phyloP scores from a whole-genome alignment of 805 yeast genomes.

The Ogataea allantospora region DNA sequence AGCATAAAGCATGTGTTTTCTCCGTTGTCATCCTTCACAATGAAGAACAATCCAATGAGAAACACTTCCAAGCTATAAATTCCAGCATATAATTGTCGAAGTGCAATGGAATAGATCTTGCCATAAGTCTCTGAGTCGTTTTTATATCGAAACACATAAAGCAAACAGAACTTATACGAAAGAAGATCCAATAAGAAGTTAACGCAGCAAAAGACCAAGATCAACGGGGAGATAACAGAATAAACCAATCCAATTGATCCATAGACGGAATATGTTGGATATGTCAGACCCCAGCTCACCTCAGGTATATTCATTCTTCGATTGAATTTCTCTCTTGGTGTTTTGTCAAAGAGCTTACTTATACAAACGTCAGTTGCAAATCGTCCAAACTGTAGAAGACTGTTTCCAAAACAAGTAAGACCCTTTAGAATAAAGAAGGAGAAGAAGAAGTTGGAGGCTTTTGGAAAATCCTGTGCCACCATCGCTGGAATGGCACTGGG shows the following conservation, averaged over 20 bases:
- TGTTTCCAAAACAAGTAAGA: conserved; percentile 70
- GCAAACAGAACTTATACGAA: conserved; percentile 69
- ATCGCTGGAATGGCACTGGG: conserved; percentile 73
- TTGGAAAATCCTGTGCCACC: conserved; percentile 77
- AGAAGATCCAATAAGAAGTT: conserved; percentile 56
- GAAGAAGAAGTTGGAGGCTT: conserved; percentile 82
- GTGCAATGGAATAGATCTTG: conserved; percentile 65
- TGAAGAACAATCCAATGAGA: conserved; percentile 69
- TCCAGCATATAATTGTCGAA: conserved; percentile 77
- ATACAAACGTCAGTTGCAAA: conserved; percentile 41
- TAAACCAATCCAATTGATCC: conserved; percentile 79
- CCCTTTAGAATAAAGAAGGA: conserved; percentile 76
- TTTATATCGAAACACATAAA: conserved; percentile 50
- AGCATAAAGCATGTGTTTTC: conserved; percentile 47
- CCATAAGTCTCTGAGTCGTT: conserved; percentile 69
- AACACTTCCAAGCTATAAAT: conserved; percentile 78
- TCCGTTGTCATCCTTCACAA: conserved; percentile 53
- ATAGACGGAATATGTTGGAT: conserved; percentile 73
- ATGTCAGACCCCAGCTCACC: conserved; percentile 76
- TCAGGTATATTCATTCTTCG: conserved; percentile 43
- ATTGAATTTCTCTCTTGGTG: conserved; percentile 59
- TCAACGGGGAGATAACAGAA: conserved; percentile 75
- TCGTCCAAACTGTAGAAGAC: conserved; percentile 57
- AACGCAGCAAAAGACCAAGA: conserved; percentile 56
- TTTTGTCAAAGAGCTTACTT: conserved; percentile 41